Percentiles rank a stretch among this genome's conserved stretches.
Evolutionary conservation across 345 rosid species (phyloP).

Genomic region (Salix udensis): DNA sequence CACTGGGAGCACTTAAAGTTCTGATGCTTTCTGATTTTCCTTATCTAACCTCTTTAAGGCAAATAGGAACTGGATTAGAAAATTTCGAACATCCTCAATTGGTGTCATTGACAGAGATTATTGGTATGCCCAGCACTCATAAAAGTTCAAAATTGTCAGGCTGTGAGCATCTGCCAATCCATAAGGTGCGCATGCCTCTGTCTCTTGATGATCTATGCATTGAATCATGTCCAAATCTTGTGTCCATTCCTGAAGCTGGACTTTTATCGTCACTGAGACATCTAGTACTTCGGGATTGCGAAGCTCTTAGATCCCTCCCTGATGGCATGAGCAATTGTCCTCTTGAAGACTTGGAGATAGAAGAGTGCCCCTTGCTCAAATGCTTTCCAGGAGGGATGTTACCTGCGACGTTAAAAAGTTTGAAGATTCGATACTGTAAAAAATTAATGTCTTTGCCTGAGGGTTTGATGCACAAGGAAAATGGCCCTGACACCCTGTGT

Average conservation of each 20-base stretch:
- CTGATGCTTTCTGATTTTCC: background rate
- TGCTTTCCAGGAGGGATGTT: constrained; percentile 3
- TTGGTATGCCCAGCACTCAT: no score
- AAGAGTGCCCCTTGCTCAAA: constrained; percentile 3
- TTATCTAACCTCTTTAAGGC: background rate
- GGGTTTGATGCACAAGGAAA: background rate
- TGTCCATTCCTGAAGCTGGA: background rate
- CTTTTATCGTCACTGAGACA: constrained; percentile 4
- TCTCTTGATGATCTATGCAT: background rate
- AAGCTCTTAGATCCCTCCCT: constrained; percentile 2
- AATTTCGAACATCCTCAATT: background rate
- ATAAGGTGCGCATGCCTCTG: background rate
- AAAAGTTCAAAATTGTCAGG: background rate
- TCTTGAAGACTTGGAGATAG: constrained; percentile 18
- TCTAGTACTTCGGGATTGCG: constrained; percentile 8
- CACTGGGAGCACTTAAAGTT: background rate
- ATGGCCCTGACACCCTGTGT: background rate
- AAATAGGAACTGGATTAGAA: background rate
- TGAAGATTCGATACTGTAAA: background rate
- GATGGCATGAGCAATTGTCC: background rate
- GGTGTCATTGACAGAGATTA: background rate
- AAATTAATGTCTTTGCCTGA: background rate
- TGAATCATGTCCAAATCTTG: background rate
- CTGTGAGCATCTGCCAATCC: background rate
- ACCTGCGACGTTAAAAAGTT: background rate